Percentiles rank a stretch among this genome's conserved stretches.
phyloP scores from a whole-genome alignment of 2,329 filamentous ascomycete genomes.

The Juglanconis sp. region DNA sequence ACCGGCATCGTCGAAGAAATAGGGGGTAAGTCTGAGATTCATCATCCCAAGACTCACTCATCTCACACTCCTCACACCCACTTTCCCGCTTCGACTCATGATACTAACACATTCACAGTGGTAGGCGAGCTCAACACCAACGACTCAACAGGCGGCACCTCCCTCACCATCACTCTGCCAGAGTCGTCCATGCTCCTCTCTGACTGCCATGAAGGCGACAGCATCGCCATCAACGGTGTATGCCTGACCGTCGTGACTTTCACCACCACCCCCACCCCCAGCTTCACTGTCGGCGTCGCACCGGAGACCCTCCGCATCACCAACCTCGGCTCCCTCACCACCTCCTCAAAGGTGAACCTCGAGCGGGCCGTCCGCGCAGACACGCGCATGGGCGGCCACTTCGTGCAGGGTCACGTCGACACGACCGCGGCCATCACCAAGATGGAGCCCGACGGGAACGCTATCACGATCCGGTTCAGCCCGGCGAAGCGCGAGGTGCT shows the following conservation, averaged over 20 bases:
- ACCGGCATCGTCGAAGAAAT: conserved; percentile 92
- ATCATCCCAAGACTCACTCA: conserved; percentile 3
- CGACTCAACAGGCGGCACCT: conserved; percentile 83
- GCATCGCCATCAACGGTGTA: conserved; percentile 91
- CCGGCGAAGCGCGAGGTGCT: conserved; percentile 68
- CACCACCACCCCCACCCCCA: conserved; percentile 31
- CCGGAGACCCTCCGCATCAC: conserved; percentile 95
- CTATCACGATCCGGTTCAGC: conserved; percentile 78
- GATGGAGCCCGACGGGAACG: conserved; percentile 80
- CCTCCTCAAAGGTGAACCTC: conserved; percentile 75
- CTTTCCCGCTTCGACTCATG: conserved; percentile 22
- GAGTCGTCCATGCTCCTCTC: conserved; percentile 68
- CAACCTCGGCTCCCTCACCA: conserved; percentile 74
- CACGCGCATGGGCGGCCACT: conserved; percentile 96
- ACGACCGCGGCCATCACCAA: conserved; percentile 74
- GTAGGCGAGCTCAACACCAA: conserved; percentile 77
- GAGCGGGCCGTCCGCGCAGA: conserved; percentile 88
- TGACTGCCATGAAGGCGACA: conserved; percentile 86
- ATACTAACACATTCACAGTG: conserved; percentile 49
- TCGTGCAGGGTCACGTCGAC: conserved; percentile 97
- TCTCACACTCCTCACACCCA: conserved; percentile 10
- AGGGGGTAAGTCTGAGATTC: conserved; percentile 64
- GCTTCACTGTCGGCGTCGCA: conserved; percentile 89
- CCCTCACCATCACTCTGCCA: conserved; percentile 76
- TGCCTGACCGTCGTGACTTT: conserved; percentile 81